These are phyloP conservation scores for Scortechinia acanthostroma DNA, from an alignment of 2,329 filamentous ascomycete genomes.

Conservation along the genomic window DNA sequence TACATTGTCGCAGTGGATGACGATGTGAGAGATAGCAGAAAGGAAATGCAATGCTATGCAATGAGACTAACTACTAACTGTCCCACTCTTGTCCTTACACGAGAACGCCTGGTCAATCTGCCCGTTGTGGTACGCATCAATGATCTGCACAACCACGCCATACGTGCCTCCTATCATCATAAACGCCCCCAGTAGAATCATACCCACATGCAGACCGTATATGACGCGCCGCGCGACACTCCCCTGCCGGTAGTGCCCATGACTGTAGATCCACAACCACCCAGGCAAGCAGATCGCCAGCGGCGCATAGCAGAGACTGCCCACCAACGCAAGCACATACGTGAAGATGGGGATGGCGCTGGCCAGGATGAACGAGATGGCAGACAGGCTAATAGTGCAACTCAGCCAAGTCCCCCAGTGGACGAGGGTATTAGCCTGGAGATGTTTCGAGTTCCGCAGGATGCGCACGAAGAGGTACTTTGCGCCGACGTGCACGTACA, in stretches of 20 bases:
- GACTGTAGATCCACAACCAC: neutral
- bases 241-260: neutral
- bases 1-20: too few relatives aligned
- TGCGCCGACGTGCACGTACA: constrained; percentile 8
- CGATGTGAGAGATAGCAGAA: too few relatives aligned
- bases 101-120: too few relatives aligned
- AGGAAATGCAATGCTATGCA: too few relatives aligned
- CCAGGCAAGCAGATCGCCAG: neutral
- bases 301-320: neutral
- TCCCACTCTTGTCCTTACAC: too few relatives aligned
- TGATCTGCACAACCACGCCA: neutral
- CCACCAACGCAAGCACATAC: neutral
- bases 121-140: neutral
- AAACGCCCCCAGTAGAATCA: neutral
- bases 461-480: neutral
- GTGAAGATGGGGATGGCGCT: neutral
- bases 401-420: neutral
- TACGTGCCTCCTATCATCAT: neutral
- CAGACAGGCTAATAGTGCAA: neutral
- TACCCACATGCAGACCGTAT: neutral
- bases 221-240: neutral
- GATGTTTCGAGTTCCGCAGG: neutral
- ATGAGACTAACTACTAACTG: too few relatives aligned
- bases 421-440: neutral
- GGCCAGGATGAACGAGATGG: neutral